Conservation (phyloP, 192 early-diverging fungal species). For the Coemansia sp. region DNA sequence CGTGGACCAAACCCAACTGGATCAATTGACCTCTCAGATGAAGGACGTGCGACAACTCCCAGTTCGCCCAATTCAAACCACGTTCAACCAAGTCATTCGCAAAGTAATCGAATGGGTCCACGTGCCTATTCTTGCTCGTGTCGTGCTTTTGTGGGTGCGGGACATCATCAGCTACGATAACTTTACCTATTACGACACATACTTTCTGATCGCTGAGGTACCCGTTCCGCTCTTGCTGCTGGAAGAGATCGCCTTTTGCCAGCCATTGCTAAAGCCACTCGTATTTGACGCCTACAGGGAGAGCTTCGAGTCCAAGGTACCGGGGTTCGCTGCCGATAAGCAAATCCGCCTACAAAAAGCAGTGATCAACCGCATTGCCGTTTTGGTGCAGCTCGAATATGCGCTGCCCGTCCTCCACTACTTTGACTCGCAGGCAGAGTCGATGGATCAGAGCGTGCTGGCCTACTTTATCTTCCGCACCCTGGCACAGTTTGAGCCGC, state of each 20-base stretch:
- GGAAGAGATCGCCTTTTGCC: slow-evolving; percentile 76
- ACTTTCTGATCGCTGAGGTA: slow-evolving; percentile 65
- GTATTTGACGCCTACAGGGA: slow-evolving; percentile 65
- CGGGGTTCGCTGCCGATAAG: slow-evolving; percentile 62
- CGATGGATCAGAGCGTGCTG: slow-evolving; percentile 68
- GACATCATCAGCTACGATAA: slow-evolving; percentile 62
- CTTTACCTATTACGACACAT: slow-evolving; percentile 66
- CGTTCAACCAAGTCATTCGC: slow-evolving; percentile 28
- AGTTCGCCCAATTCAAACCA: slow-evolving; percentile 31
- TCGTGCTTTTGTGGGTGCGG: slow-evolving; percentile 63
- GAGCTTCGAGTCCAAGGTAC: slow-evolving; percentile 60
- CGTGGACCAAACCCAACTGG: slow-evolving; percentile 20
- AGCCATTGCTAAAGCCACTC: slow-evolving; percentile 66
- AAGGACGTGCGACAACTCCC: slow-evolving; percentile 36
- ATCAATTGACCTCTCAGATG: slow-evolving; percentile 31
- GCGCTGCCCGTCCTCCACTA: slow-evolving; percentile 66
- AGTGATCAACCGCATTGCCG: slow-evolving; percentile 68
- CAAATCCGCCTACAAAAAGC: slow-evolving; percentile 69
- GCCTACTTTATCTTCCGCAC: slow-evolving; percentile 64
- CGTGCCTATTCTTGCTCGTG: slow-evolving; percentile 37
- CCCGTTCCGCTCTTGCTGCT: slow-evolving; percentile 65
- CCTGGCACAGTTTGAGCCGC: slow-evolving; percentile 31
- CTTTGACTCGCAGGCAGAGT: slow-evolving; percentile 54
- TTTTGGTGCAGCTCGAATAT: slow-evolving; percentile 65
- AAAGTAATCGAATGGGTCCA: slow-evolving; percentile 38